phyloP scores from a whole-genome alignment of 2,329 filamentous ascomycete genomes.

The Aureobasidium musti region DNA sequence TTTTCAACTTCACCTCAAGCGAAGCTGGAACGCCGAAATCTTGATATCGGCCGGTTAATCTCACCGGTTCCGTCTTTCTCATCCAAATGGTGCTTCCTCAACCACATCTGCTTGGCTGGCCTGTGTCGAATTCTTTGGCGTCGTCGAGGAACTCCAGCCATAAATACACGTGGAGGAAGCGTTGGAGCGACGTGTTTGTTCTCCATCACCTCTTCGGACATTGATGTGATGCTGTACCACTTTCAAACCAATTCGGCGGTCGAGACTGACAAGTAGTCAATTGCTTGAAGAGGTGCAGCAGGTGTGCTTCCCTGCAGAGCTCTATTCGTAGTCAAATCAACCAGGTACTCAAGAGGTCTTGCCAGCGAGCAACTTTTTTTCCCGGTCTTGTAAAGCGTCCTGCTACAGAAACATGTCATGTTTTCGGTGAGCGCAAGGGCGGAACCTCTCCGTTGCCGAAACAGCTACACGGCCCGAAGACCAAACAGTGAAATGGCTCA shows the following conservation, averaged over 20 bases:
- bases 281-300: neutral
- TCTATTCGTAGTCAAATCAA: no score
- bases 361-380: neutral
- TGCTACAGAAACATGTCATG: neutral
- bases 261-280: neutral
- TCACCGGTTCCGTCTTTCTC: slow-evolving; percentile 1
- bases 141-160: neutral
- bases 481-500: no score
- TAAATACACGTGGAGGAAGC: neutral
- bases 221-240: neutral
- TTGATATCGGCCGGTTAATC: slow-evolving; percentile 4
- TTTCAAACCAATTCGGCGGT: neutral
- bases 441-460: slow-evolving; percentile 11
- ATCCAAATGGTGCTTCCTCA: neutral
- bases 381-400: neutral
- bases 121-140: neutral
- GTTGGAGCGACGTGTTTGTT: neutral
- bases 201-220: neutral
- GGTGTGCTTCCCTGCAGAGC: neutral
- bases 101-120: slow-evolving; percentile 17
- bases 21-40: slow-evolving; percentile 5
- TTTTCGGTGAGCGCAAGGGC: neutral
- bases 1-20: neutral
- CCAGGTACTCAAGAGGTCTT: neutral
- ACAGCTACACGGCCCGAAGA: no score